Evolutionary conservation across 805 yeast species (phyloP).

Genomic region (Kluyveromyces siamensis): DNA sequence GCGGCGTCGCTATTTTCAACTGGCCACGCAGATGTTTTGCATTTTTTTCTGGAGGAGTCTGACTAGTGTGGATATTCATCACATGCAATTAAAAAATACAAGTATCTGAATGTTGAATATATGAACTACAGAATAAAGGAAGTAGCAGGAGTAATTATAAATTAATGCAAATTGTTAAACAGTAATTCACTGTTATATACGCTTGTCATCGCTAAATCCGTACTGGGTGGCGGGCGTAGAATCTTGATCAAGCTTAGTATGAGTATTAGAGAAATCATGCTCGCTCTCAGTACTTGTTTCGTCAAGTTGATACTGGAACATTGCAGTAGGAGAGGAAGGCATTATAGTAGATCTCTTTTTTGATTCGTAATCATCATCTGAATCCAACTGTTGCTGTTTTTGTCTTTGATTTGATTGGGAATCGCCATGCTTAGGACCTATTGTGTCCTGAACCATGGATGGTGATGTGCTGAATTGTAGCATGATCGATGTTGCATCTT

Average conservation of each 20-base stretch:
- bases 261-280: constrained; percentile 7
- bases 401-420: neutral
- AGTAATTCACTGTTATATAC: neutral
- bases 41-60: neutral
- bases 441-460: neutral
- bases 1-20: neutral
- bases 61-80: neutral
- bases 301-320: constrained; percentile 18
- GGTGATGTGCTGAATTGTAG: constrained; percentile 14
- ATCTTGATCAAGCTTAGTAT: constrained; percentile 10
- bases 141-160: neutral
- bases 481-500: constrained; percentile 13
- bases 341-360: constrained; percentile 19
- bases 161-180: neutral
- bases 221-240: constrained; percentile 23
- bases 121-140: neutral
- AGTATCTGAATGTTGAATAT: too few relatives aligned
- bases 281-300: constrained; percentile 5
- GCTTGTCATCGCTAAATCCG: constrained; percentile 6
- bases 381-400: constrained; percentile 2
- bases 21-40: neutral
- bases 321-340: constrained; percentile 27
- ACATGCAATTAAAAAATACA: neutral
- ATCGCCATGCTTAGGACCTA: neutral
- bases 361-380: constrained; percentile 2